Conservation (phyloP, 2,329 filamentous ascomycete genomes). For the Fusarium tjaetaba region DNA sequence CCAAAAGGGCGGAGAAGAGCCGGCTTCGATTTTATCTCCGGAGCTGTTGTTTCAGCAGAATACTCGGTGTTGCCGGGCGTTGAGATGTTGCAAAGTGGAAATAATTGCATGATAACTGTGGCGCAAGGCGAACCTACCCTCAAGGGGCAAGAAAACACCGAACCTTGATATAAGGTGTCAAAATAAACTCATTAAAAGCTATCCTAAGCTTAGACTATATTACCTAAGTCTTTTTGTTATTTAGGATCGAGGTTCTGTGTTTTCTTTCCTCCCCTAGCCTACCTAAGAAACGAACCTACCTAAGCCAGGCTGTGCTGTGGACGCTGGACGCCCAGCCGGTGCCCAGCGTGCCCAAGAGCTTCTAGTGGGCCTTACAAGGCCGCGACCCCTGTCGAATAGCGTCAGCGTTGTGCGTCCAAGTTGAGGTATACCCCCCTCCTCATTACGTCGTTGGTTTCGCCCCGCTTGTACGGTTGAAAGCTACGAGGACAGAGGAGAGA, state of each 20-base stretch:
- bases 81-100: constrained; percentile 6
- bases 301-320: too few species aligned
- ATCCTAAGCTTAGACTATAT: too few species aligned
- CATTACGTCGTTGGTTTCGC: constrained; percentile 42
- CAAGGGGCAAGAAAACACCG: too few species aligned
- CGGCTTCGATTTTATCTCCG: background rate
- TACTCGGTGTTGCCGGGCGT: constrained; percentile 33
- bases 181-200: too few species aligned
- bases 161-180: too few species aligned
- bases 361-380: constrained; percentile 17
- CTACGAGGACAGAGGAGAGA: background rate
- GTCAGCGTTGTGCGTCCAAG: constrained; percentile 35
- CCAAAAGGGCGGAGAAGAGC: background rate
- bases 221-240: too few species aligned
- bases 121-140: constrained; percentile 10
- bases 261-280: too few species aligned
- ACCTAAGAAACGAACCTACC: too few species aligned
- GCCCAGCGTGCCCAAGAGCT: constrained; percentile 24
- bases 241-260: too few species aligned
- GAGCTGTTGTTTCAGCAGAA: background rate
- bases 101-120: constrained; percentile 18
- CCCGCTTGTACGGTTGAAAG: constrained; percentile 12
- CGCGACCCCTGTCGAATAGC: constrained; percentile 33
- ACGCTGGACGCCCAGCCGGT: background rate
- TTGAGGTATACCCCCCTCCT: constrained; percentile 34